Evolutionary conservation across 2,329 filamentous ascomycete genomes (phyloP).

Genomic region (Aspergillus felis): DNA sequence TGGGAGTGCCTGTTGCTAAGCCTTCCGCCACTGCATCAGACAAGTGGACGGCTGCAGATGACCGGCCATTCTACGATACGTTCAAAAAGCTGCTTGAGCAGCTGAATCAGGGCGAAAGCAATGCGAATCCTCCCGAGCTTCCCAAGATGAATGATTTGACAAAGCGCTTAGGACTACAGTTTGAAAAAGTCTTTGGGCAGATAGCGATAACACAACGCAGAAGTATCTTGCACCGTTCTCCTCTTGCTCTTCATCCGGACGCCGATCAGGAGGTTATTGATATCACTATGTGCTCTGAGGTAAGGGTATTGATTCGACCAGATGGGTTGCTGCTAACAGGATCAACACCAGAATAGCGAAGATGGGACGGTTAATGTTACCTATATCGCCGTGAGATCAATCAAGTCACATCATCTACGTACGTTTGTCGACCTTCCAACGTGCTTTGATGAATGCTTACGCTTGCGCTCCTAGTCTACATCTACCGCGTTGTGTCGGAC

Average conservation of each 20-base stretch:
- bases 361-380: slow-evolving; percentile 25
- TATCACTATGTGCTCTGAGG: slow-evolving; percentile 55
- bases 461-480: slow-evolving; percentile 46
- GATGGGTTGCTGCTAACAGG: slow-evolving; percentile 2
- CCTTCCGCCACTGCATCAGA: slow-evolving; percentile 39
- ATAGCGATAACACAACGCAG: slow-evolving; percentile 67
- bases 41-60: slow-evolving; percentile 39
- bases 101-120: slow-evolving; percentile 47
- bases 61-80: slow-evolving; percentile 41
- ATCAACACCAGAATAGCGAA: slow-evolving; percentile 18
- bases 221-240: slow-evolving; percentile 63
- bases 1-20: slow-evolving; percentile 20
- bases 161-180: slow-evolving; percentile 54
- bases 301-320: slow-evolving; percentile 17
- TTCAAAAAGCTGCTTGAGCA: slow-evolving; percentile 51
- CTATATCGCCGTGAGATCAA: slow-evolving; percentile 33
- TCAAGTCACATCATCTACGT: slow-evolving; percentile 31
- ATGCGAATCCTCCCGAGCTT: slow-evolving; percentile 49
- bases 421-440: slow-evolving; percentile 8
- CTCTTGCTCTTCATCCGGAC: slow-evolving; percentile 45
- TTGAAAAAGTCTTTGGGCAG: slow-evolving; percentile 59
- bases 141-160: slow-evolving; percentile 63
- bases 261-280: slow-evolving; percentile 45
- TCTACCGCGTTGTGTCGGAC: slow-evolving; percentile 53
- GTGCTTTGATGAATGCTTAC: slow-evolving; percentile 7